phyloP scores from a whole-genome alignment of 371 early-diverging fungal species.

The Conidiobolus incongruus region DNA sequence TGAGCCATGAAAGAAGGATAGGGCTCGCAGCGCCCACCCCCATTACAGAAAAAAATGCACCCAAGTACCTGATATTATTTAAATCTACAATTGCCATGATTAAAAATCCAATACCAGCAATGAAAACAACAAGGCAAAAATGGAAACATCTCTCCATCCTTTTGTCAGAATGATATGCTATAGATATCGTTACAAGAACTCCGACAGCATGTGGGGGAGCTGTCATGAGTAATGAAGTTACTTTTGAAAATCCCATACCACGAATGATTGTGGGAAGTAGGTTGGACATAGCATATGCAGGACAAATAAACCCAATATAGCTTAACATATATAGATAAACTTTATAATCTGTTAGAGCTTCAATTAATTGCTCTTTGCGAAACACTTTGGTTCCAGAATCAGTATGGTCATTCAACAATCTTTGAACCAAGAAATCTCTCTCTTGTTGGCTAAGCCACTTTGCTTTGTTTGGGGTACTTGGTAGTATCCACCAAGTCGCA shows the following conservation, averaged over 20 bases:
- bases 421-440: conserved; percentile 19
- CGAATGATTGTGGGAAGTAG: conserved; percentile 41
- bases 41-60: conserved; percentile 21
- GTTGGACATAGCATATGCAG: conserved; percentile 28
- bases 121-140: conserved; percentile 22
- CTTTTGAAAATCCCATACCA: conserved; percentile 6
- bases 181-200: conserved; percentile 23
- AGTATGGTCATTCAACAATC: too few relatives aligned
- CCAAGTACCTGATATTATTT: conserved; percentile 17
- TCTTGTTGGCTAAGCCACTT: conserved; percentile 22
- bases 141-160: conserved; percentile 33
- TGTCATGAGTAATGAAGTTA: conserved; percentile 23
- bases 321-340: conserved; percentile 19
- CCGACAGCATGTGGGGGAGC: conserved; percentile 20
- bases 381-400: too few relatives aligned
- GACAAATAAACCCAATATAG: conserved; percentile 29
- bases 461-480: conserved; percentile 22
- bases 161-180: conserved; percentile 37
- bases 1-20: conserved; percentile 31
- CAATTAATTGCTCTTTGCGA: too few relatives aligned
- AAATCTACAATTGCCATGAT: conserved; percentile 19
- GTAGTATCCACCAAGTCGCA: not conserved
- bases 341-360: conserved; percentile 22
- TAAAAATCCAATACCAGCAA: conserved; percentile 38
- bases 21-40: conserved; percentile 33